Base-by-base conservation (phyloP, 306 rosid species). In the Abrus precatorius region DNA sequence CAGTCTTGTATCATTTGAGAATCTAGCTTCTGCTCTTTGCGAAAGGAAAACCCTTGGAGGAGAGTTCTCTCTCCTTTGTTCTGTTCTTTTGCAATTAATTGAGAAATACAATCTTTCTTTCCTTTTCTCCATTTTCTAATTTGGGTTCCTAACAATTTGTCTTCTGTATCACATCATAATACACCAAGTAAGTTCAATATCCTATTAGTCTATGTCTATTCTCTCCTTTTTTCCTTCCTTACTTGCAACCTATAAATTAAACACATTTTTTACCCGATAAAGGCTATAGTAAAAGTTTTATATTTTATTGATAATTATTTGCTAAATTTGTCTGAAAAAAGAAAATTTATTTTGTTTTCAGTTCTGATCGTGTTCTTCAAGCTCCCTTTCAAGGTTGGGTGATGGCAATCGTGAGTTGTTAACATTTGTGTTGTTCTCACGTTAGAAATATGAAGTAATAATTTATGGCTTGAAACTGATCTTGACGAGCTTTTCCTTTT, bases 301-400 rank as follows among this genome's bases (percentile, higher is more conserved):
- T 67, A 32, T 64, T 44, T 61, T 7, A 44, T 13, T 77, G 40
- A 9, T 80, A 50, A 8, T 44, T 48, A 49, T 64, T 59, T 74
- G 28, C 56, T 56, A 57, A 44, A 48, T 75, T 69, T 81, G 29
- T 72, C 76, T 78, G 49, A 81, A 64, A 8, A 8, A 30, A 20
- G 20, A 20, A 1, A 5, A 76, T 41, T 2, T 49, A 2, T 75
- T 78, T 54, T 72, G 74, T 80, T 73, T 87, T 83, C 92, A 95
- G 99, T 72, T 95, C 97, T 12, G 99, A 95, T 81, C 91, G 1
- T 76, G 97, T 94, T 89, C 97, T 94, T 76, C 97, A 94, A 86
- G 92, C 97, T 84, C 93, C 98, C 14, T 85, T 94, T 75, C 94
- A 94, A 87, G 98, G 98, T 75, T 94, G 97, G 97, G 82, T 89